Percentiles rank a stretch among this genome's conserved stretches.
Conservation (phyloP, 1,139 yeast genomes). For the Wickerhamomyces sp. region DNA sequence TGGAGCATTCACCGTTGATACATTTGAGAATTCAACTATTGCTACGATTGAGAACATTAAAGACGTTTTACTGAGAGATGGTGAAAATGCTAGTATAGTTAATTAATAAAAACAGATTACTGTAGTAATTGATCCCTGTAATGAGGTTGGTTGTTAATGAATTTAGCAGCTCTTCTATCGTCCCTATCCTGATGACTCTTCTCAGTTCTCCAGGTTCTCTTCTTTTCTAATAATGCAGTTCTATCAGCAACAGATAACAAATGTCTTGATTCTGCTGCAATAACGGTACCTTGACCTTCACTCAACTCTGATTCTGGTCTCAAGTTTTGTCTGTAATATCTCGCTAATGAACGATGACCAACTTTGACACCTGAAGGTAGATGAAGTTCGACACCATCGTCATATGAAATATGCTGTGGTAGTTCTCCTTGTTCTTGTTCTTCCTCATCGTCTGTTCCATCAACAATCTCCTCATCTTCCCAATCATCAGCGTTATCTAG, state of each 20-base stretch:
- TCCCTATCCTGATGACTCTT: constrained; percentile 61
- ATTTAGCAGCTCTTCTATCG: constrained; percentile 77
- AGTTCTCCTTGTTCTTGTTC: constrained; percentile 47
- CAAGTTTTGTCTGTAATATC: constrained; percentile 82
- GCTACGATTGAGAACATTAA: constrained; percentile 15
- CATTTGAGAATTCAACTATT: constrained; percentile 9
- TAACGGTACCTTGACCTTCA: constrained; percentile 91
- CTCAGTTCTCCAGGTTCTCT: constrained; percentile 74
- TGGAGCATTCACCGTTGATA: constrained; percentile 34
- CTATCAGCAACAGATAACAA: constrained; percentile 50
- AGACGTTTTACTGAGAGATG: constrained; percentile 8
- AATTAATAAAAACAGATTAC: constrained; percentile 28
- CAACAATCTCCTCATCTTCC: constrained; percentile 38
- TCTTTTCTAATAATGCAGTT: constrained; percentile 54
- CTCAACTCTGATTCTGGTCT: constrained; percentile 68
- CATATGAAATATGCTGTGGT: constrained; percentile 43
- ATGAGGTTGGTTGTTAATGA: constrained; percentile 84
- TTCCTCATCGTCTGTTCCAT: constrained; percentile 40
- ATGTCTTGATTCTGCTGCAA: constrained; percentile 88
- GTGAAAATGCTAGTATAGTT: neutral
- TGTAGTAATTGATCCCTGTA: constrained; percentile 90
- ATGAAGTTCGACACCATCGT: constrained; percentile 72
- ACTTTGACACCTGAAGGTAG: constrained; percentile 83
- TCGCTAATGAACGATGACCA: constrained; percentile 84
- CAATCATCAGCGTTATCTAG: constrained; percentile 35